phyloP scores from a whole-genome alignment of 108 stramenopile species.

The Pelagomonas calceolata region DNA sequence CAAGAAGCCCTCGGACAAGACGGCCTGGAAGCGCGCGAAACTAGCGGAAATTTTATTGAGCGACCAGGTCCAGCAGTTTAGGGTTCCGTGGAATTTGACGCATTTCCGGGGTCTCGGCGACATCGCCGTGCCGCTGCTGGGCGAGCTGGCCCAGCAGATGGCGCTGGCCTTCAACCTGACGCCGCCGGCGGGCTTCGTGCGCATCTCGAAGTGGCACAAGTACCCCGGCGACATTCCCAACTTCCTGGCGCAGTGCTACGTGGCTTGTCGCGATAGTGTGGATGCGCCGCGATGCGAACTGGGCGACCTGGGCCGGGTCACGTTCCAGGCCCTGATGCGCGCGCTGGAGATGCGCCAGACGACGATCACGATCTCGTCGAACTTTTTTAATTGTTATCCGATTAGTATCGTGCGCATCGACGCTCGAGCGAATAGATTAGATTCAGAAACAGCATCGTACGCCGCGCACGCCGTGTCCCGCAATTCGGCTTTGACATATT shows the following conservation, averaged over 20 bases:
- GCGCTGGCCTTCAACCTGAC: constrained; percentile 5
- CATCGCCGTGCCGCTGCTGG: constrained; percentile 9
- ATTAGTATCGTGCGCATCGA: constrained; percentile 6
- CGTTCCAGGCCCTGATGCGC: constrained; percentile 1
- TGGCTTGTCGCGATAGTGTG: constrained; percentile 2
- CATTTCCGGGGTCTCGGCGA: constrained; percentile 9
- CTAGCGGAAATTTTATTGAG: constrained; percentile 11
- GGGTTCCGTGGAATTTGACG: constrained; percentile 1
- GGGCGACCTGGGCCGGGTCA: constrained; percentile 5
- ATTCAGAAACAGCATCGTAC: background rate
- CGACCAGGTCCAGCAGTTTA: constrained; percentile 7
- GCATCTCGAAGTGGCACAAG: constrained; percentile 9
- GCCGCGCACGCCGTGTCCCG: background rate
- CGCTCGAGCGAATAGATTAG: constrained; percentile 4
- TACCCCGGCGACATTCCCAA: constrained; percentile 10
- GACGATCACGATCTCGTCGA: constrained; percentile 12
- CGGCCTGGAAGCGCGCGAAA: constrained; percentile 7
- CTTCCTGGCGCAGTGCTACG: constrained; percentile 14
- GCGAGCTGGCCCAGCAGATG: constrained; percentile 15
- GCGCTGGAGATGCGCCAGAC: constrained; percentile 1
- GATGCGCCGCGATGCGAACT: constrained; percentile 5
- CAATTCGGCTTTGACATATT: background rate
- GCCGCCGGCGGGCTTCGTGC: constrained; percentile 14
- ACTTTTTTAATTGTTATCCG: constrained; percentile 6
- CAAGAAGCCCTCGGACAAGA: constrained; percentile 3